A percentile compares a stretch with the other conserved stretches of the same genome.
These are phyloP conservation scores for Cucurbita moschata DNA, from an alignment of 306 rosid species.

Conservation along the genomic window DNA sequence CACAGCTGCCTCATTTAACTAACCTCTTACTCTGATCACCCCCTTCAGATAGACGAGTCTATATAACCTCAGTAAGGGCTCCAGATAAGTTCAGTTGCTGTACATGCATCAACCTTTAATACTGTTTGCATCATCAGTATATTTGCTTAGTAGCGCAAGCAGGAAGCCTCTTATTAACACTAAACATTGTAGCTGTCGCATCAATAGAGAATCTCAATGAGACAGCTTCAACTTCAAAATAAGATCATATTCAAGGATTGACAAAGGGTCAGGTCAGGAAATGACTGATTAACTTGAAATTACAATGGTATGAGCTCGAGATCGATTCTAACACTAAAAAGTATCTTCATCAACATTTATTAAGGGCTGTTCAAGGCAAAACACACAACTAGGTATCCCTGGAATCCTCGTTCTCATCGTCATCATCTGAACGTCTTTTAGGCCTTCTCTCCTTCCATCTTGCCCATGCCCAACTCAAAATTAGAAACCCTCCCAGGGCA, in stretches of 20 bases:
- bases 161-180: not conserved
- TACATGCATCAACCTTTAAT: too few relatives aligned
- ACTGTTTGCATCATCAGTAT: too few relatives aligned
- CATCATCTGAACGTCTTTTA: conserved; percentile 32
- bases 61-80: too few relatives aligned
- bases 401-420: not conserved
- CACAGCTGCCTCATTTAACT: too few relatives aligned
- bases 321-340: not conserved
- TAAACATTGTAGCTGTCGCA: not conserved
- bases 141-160: not conserved
- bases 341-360: not conserved
- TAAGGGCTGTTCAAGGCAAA: not conserved
- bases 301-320: not conserved
- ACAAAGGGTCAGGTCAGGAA: not conserved
- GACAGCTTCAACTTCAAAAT: not conserved
- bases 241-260: not conserved
- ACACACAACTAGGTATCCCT: not conserved
- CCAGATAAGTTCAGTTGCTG: too few relatives aligned
- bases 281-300: not conserved
- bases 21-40: too few relatives aligned
- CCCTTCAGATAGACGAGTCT: too few relatives aligned
- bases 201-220: not conserved
- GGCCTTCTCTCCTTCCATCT: conserved; percentile 75
- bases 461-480: conserved; percentile 67
- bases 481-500: conserved; percentile 50